phyloP scores from a whole-genome alignment of 2,329 filamentous ascomycete species.

The Paraphaeosphaeria sporulosa region DNA sequence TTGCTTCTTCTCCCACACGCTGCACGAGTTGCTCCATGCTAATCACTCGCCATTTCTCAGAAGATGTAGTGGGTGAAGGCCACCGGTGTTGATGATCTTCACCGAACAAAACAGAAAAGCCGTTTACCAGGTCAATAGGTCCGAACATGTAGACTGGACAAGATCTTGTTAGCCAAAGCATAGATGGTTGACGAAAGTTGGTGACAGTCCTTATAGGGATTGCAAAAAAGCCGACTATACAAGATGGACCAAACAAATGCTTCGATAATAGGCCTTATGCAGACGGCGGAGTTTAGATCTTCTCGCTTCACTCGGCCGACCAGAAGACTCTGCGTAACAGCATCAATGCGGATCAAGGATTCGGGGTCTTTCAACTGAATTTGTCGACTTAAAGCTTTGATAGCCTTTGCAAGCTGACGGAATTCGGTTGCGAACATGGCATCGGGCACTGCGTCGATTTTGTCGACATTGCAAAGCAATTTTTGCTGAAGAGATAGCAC shows the following conservation, averaged over 20 bases:
- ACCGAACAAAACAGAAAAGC: constrained; percentile 12
- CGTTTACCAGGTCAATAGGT: neutral
- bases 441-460: constrained; percentile 20
- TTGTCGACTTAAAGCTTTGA: constrained; percentile 27
- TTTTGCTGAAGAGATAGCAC: constrained; percentile 20
- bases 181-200: neutral
- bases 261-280: constrained; percentile 21
- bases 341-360: constrained; percentile 3
- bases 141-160: constrained; percentile 15
- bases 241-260: constrained; percentile 14
- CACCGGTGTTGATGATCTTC: neutral
- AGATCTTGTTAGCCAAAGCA: neutral
- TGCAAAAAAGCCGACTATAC: neutral
- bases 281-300: constrained; percentile 14
- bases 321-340: neutral
- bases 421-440: constrained; percentile 25
- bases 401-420: constrained; percentile 12
- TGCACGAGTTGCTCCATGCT: constrained; percentile 14
- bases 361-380: neutral
- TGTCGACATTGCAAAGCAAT: constrained; percentile 26
- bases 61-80: constrained; percentile 7
- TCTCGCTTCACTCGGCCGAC: neutral
- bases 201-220: neutral
- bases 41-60: constrained; percentile 24
- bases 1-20: neutral